A percentile compares a stretch with the other conserved stretches of the same genome.
Evolutionary conservation across 2,329 filamentous ascomycete genomes (phyloP).

Genomic region (Allantophomopsis lycopodina): DNA sequence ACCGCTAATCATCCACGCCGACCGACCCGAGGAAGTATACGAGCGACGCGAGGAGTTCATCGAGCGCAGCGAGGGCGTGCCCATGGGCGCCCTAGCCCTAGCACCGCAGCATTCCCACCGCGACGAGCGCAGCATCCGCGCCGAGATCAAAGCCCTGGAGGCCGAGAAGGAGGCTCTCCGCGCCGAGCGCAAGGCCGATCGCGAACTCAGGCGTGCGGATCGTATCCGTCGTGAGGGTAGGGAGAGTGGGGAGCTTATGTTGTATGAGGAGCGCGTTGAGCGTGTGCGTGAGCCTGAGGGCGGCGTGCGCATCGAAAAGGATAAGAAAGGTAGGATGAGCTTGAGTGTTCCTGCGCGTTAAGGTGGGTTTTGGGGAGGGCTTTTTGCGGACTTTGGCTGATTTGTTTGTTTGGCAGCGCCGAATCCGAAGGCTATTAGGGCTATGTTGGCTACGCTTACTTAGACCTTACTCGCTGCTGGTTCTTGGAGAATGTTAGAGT

Average conservation of each 20-base stretch:
- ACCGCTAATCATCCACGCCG: constrained; percentile 24
- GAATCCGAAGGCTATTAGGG: constrained; percentile 47
- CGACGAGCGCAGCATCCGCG: constrained; percentile 45
- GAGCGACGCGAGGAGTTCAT: constrained; percentile 9
- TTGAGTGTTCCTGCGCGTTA: constrained; percentile 56
- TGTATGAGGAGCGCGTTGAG: constrained; percentile 42
- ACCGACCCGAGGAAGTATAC: constrained; percentile 13
- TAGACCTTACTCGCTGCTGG: constrained; percentile 16
- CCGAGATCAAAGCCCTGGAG: constrained; percentile 61
- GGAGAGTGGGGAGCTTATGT: constrained; percentile 43
- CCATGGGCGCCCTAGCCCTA: constrained; percentile 27
- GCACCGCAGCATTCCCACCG: constrained; percentile 12
- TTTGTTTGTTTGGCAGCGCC: constrained; percentile 33
- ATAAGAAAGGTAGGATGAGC: constrained; percentile 92
- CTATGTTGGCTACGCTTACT: constrained; percentile 59
- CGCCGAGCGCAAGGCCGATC: constrained; percentile 36
- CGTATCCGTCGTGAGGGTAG: constrained; percentile 41
- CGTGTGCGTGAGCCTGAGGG: constrained; percentile 34
- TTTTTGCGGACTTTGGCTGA: constrained; percentile 12
- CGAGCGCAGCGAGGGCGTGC: constrained; percentile 14
- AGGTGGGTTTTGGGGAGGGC: too few relatives aligned
- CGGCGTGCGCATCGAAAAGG: constrained; percentile 64
- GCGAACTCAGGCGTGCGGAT: constrained; percentile 27
- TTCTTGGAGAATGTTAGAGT: too few relatives aligned
- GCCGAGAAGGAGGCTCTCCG: constrained; percentile 44